A percentile compares a stretch with the other conserved stretches of the same genome.
phyloP scores from a whole-genome alignment of 2,329 filamentous ascomycete genomes.

The Chrysoporthe cubensis region DNA sequence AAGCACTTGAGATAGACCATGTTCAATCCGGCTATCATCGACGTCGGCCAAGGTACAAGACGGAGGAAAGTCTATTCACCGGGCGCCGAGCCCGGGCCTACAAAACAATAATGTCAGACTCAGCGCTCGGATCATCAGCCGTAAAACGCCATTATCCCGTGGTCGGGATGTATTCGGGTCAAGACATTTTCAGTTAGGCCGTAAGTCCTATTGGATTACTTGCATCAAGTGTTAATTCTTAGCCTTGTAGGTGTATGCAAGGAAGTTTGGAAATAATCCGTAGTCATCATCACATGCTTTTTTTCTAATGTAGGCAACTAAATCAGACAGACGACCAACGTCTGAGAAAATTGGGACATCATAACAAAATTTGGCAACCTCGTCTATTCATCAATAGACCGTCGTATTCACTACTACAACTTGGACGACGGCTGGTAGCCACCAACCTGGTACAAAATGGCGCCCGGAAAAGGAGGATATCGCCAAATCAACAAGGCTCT shows the following conservation, averaged over 20 bases:
- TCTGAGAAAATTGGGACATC: too few relatives aligned
- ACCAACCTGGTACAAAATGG: neutral
- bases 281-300: too few relatives aligned
- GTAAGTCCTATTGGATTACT: neutral
- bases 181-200: neutral
- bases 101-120: neutral
- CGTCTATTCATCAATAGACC: neutral
- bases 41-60: neutral
- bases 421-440: neutral
- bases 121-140: neutral
- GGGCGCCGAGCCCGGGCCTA: neutral
- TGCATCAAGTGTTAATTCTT: neutral
- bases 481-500: slow-evolving; percentile 52
- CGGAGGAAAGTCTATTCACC: neutral
- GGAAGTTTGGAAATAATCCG: too few relatives aligned
- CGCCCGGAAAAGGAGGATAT: slow-evolving; percentile 40
- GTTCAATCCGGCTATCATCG: neutral
- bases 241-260: neutral
- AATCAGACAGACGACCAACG: too few relatives aligned
- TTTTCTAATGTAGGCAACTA: too few relatives aligned
- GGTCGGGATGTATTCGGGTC: neutral
- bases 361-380: too few relatives aligned
- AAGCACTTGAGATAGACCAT: neutral
- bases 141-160: neutral
- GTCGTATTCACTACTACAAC: neutral